Evolutionary conservation across 768 basidiomycete genomes (phyloP).

Genomic region (Collybia sordida): DNA sequence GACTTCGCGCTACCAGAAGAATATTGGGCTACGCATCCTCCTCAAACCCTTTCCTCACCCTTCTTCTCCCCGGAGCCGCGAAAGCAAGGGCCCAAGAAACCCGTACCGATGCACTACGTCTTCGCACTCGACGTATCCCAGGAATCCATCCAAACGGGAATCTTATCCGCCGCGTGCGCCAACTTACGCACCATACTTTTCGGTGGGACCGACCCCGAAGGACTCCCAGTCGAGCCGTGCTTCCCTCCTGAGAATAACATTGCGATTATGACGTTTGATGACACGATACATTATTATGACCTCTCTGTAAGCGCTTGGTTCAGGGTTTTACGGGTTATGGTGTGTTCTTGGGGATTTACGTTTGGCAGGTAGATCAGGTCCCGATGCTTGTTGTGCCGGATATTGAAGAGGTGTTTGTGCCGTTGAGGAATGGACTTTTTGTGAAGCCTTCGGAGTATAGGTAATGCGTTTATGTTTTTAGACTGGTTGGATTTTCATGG

Average conservation of each 20-base stretch:
- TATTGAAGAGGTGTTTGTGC: constrained; percentile 90
- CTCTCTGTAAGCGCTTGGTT: constrained; percentile 62
- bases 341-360: too few relatives aligned
- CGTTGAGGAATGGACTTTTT: constrained; percentile 70
- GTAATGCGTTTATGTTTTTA: constrained; percentile 31
- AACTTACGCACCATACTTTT: constrained; percentile 65
- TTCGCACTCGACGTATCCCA: constrained; percentile 86
- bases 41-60: constrained; percentile 49
- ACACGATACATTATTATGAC: constrained; percentile 83
- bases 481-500: constrained; percentile 1
- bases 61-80: constrained; percentile 53
- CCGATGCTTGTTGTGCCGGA: constrained; percentile 84
- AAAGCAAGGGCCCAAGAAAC: constrained; percentile 45
- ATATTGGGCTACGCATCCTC: constrained; percentile 83
- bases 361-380: constrained; percentile 47
- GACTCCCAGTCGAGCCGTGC: constrained; percentile 39
- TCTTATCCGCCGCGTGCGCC: constrained; percentile 65
- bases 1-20: constrained; percentile 83
- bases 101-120: constrained; percentile 71
- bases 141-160: constrained; percentile 66
- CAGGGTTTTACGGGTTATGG: constrained; percentile 13
- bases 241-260: constrained; percentile 57
- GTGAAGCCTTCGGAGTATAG: constrained; percentile 71
- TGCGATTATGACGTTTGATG: constrained; percentile 84
- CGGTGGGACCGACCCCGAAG: constrained; percentile 47